Percentiles rank a stretch among this genome's conserved stretches.
Conservation (phyloP, 1,284 basidiomycete species). For the Sporisorium scitamineum region DNA sequence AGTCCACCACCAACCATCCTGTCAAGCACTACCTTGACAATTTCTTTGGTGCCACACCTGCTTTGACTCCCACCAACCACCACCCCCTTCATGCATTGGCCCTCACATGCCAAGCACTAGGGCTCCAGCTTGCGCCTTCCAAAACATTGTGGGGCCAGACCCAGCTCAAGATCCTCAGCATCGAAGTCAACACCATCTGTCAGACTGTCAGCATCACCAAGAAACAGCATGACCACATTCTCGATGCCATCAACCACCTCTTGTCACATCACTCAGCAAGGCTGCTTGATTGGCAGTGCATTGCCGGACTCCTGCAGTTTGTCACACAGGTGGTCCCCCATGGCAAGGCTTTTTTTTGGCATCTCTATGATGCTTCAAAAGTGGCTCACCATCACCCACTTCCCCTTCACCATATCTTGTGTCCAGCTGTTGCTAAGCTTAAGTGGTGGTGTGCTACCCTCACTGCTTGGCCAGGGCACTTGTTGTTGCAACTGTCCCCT, state of each 20-base stretch:
- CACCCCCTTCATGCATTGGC: neutral
- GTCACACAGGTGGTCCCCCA: neutral
- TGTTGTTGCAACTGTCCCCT: no score
- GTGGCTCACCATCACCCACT: neutral
- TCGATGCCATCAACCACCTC: no score
- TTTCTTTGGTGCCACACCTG: neutral
- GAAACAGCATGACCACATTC: neutral
- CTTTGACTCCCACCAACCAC: no score
- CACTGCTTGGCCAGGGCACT: no score
- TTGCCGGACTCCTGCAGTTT: neutral
- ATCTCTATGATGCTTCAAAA: neutral
- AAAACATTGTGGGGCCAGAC: neutral
- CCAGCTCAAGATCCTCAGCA: neutral
- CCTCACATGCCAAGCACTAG: neutral
- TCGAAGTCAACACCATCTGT: neutral
- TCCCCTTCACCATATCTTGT: neutral
- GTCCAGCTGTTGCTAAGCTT: neutral
- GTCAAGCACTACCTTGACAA: neutral
- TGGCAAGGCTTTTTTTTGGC: neutral
- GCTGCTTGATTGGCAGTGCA: neutral
- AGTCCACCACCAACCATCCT: neutral
- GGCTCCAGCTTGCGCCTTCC: no score
- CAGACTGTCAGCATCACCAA: neutral
- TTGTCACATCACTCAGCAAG: no score
- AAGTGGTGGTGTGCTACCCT: no score